Percentiles rank a stretch among this genome's conserved stretches.
phyloP scores from a whole-genome alignment of 1,139 yeast species.

The Geotrichum phurueaensis region DNA sequence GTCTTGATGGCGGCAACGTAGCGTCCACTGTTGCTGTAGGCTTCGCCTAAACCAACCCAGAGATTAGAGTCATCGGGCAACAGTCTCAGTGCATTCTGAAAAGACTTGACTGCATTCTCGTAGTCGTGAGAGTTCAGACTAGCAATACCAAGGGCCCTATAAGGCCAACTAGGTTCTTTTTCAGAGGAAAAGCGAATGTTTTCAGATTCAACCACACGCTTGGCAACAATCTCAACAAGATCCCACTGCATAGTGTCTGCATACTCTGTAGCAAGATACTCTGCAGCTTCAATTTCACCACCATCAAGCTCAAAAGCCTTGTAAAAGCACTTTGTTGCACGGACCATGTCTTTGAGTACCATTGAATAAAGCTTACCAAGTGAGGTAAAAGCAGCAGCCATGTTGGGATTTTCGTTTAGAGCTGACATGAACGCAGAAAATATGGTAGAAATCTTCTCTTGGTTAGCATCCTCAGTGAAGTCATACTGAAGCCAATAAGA shows the following conservation, averaged over 20 bases:
- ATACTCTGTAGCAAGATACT: conserved; percentile 61
- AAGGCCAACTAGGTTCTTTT: conserved; percentile 66
- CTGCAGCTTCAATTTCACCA: conserved; percentile 69
- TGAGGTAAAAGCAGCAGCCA: conserved; percentile 73
- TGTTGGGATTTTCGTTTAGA: conserved; percentile 55
- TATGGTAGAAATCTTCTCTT: conserved; percentile 30
- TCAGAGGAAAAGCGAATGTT: conserved; percentile 36
- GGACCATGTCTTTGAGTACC: conserved; percentile 49
- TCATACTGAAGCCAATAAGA: conserved; percentile 40
- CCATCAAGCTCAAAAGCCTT: conserved; percentile 86
- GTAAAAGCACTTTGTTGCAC: conserved; percentile 83
- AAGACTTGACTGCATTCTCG: conserved; percentile 78
- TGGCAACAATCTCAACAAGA: conserved; percentile 70
- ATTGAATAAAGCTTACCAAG: conserved; percentile 66
- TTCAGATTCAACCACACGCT: conserved; percentile 53
- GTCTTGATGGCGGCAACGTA: conserved; percentile 83
- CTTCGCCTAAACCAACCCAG: conserved; percentile 94
- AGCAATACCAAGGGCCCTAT: conserved; percentile 75
- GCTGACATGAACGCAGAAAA: conserved; percentile 57
- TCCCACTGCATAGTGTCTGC: conserved; percentile 73
- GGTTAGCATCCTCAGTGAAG: conserved; percentile 27
- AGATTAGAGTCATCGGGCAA: conserved; percentile 63
- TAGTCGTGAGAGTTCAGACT: conserved; percentile 68
- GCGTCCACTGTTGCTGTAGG: conserved; percentile 79
- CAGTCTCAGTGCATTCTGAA: conserved; percentile 76